Base-by-base conservation (phyloP, 176 grass and related monocot genomes). In the Eremochloa ophiuroides region DNA sequence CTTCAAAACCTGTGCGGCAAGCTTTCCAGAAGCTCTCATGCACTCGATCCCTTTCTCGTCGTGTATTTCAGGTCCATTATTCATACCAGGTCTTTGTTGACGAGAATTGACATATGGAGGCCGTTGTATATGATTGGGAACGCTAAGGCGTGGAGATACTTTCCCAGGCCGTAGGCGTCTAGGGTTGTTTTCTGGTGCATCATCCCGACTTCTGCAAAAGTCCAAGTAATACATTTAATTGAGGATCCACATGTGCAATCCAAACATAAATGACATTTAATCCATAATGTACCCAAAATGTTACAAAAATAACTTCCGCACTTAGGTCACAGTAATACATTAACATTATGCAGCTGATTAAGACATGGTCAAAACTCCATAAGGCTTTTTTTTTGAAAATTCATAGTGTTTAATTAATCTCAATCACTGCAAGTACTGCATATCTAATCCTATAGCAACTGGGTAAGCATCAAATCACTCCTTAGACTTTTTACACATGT, bases 1-100 rank as follows among this genome's bases (percentile, higher is more conserved):
- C 73, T 95, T 88, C 79, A 98, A 91, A 76, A 98, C 92, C 90
- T 98, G 90, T 17, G 95, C 92, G 34, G 90, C 93, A 81, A 98
- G 88, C 82, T 78, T 92, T 88, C 95, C 92, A 75, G 92, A 93
- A 37, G 95, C 93, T 71, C 86, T 88, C 93, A 98, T 95, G 88
- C 88, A 82, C 76, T 94, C 88, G n/a, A 93, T 95, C 75, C 95
- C 93, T 63, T 58, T 95, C 73, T 91, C 86, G 40, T 95, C 88
- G 74, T 98, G 92, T 78, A 98, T 87, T 83, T 98, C 93, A 62
- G 90, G 84, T 76, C 82, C 90, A 69, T 61, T 82, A 53, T 55
- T 80, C 72, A 95, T 79, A 87, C 85, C 69, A 46, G 92, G 90
- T 63, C 69, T 83, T 71, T 91, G 78, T 71, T 91, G 78, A 62